These are phyloP conservation scores for Cyclotella baltica DNA, from an alignment of 108 stramenopile genomes.

Conservation along the genomic window DNA sequence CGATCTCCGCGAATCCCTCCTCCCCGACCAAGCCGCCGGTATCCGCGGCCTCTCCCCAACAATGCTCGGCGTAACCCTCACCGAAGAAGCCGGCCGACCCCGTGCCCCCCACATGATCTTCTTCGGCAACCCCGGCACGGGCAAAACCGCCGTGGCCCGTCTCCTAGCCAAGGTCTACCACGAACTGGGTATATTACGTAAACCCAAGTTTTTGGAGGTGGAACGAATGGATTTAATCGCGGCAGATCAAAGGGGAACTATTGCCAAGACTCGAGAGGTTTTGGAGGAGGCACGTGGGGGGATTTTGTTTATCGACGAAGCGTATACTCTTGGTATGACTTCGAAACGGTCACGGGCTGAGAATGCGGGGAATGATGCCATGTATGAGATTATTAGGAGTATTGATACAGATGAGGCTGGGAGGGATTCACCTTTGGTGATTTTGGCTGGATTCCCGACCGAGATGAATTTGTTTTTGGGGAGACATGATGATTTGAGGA, in stretches of 20 bases:
- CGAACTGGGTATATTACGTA: constrained; percentile 85
- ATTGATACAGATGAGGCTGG: constrained; percentile 76
- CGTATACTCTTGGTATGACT: constrained; percentile 88
- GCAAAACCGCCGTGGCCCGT: constrained; percentile 96
- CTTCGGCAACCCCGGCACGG: constrained; percentile 95
- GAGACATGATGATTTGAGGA: constrained; percentile 71
- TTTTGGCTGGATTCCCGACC: constrained; percentile 88
- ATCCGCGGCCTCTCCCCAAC: constrained; percentile 62
- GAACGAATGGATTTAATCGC: constrained; percentile 90
- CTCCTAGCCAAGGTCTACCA: constrained; percentile 90
- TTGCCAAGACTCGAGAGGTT: constrained; percentile 88
- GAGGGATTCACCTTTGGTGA: constrained; percentile 75
- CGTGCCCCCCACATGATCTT: constrained; percentile 89
- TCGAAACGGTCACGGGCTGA: constrained; percentile 76
- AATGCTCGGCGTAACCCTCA: constrained; percentile 61
- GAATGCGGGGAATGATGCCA: constrained; percentile 72
- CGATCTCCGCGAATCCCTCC: constrained; percentile 81
- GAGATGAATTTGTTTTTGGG: constrained; percentile 87
- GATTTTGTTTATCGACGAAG: constrained; percentile 92
- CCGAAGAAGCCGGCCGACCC: constrained; percentile 72
- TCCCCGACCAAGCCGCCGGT: constrained; percentile 58
- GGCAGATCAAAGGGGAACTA: constrained; percentile 74
- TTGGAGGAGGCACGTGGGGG: constrained; percentile 89
- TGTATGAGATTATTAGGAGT: constrained; percentile 76
- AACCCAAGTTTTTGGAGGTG: constrained; percentile 90